Base-by-base conservation (phyloP, 2,329 filamentous ascomycete genomes). In the Epicoccum sorghinum region DNA sequence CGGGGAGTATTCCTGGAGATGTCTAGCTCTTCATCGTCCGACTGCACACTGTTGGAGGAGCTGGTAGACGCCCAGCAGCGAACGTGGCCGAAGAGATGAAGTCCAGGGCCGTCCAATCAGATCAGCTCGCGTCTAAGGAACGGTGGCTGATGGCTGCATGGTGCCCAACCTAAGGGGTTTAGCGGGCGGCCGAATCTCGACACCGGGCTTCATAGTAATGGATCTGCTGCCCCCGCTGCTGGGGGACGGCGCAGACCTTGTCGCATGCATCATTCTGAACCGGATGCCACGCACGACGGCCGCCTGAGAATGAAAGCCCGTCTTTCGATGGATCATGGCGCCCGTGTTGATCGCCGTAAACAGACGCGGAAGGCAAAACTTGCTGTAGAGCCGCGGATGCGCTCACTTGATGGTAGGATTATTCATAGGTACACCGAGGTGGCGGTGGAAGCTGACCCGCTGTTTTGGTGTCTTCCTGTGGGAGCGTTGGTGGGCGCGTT, bases 41-140 rank as follows among this genome's bases (percentile, higher is more conserved):
- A 27, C 36, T 32, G 39, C 45, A 44, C 44, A 47, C 35, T 43
- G 47, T 48, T 39, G 46, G 25, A 55, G 38, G 43, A 47, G 52
- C 48, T 59, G 55, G 55, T 60, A 57, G 55, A 57, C 54, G 57
- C 55, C 18, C 55, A 57, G 46, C 49, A 58, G 55, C 54, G 52
- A 58, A 52, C 30, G 53, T 59, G 50, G 50, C 52, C 57, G 49
- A 51, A 59, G 55, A 60, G 51, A 51, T 58, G 52, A 52, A 47
- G 59, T 57, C 52, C 42, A 43, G 37, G 47, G 49, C 58, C 40
- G 48, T 46, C 64, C 61, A 67, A 67, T 65, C 37, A 62, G 55
- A 47, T 39, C 48, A 35, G 10, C 13, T 27, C 27, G 24, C 33
- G 22, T 52, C 54, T 58, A 60, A 46, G 46, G 46, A 55, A 38